These are phyloP conservation scores for Claviceps sp. DNA, from an alignment of 2,329 filamentous ascomycete species.

Conservation along the genomic window DNA sequence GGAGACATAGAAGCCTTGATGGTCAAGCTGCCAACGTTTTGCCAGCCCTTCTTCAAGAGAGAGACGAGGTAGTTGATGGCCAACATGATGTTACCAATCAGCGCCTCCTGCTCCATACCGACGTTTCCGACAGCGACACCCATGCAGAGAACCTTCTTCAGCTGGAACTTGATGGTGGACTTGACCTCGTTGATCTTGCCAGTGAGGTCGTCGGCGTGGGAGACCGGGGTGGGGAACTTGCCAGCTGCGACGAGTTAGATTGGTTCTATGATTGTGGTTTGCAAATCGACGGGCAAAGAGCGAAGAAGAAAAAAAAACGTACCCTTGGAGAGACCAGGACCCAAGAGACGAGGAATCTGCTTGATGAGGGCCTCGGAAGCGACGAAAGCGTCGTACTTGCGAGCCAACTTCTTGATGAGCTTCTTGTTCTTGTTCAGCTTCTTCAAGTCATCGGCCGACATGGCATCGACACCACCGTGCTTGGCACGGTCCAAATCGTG, in stretches of 20 bases:
- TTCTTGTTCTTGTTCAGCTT: conserved; percentile 99
- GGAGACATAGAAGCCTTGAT: conserved; percentile 99
- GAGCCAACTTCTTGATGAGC: conserved; percentile 99
- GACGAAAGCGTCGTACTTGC: conserved; percentile 99
- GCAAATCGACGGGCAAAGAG: not conserved
- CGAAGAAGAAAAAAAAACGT: conserved; percentile 33
- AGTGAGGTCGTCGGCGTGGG: conserved; percentile 85
- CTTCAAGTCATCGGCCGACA: conserved; percentile 98
- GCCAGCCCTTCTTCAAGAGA: conserved; percentile 99
- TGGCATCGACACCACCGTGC: conserved; percentile 96
- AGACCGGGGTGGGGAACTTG: conserved; percentile 99
- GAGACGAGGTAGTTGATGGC: conserved; percentile 99
- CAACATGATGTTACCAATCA: conserved; percentile 98
- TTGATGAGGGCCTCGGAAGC: conserved; percentile 97
- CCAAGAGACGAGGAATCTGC: conserved; percentile 99
- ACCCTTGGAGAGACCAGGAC: conserved; percentile 96
- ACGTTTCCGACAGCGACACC: conserved; percentile 99
- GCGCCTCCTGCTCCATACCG: conserved; percentile 89
- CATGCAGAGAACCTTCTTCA: conserved; percentile 99
- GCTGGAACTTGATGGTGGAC: conserved; percentile 99
- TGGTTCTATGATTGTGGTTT: not conserved
- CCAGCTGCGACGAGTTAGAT: conserved; percentile 47
- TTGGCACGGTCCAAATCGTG: conserved; percentile 99
- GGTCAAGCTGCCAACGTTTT: conserved; percentile 98
- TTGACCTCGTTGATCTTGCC: conserved; percentile 99